Base-by-base conservation (phyloP, 2,329 filamentous ascomycete species). In the Raffaelea deltoideospora region DNA sequence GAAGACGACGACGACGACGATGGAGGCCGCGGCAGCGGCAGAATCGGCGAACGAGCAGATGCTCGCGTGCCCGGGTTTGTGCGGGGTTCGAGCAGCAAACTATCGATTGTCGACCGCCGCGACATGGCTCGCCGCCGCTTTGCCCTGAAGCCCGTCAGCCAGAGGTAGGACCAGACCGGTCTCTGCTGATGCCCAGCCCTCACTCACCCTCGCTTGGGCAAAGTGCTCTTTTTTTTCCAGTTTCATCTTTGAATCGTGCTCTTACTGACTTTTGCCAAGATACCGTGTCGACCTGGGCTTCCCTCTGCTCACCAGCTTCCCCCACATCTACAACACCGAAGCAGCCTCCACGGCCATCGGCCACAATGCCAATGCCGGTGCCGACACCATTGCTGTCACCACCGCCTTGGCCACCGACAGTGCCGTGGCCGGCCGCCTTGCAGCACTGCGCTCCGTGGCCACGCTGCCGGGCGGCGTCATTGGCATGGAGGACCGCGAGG, bases 271-370 rank as follows among this genome's bases (percentile, higher is more conserved):
- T 8, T 14, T 28, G 8, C n/a, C 6, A 38, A 70, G 65, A 41
- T 75, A 71, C 48, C 58, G 64, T 39, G 60, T 65, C 9, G 32
- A 57, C 3, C 63, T 88, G 8, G 60, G 69, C 2, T 90, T 86
- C 50, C 86, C 88, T 1, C 51, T 87, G 21, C 67, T 93, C 24
- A 77, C 90, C 51, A 93, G 85, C 53, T 95, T 82, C 51, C 90
- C 90, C 1, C 60, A 63, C 22, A 79, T 95, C 37, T 85, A 87
- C 54, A 53, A 65, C 15, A 57, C 64, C 35, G 53, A 13, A 8
- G 8, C 8, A 8, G 23, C 13, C 23, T 8, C 7, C 10, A 18
- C n/a, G n/a, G 3, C 53, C 3, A 46, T 53, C 35, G n/a, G n/a
- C n/a, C n/a, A n/a, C n/a, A n/a, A n/a, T n/a, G n/a, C n/a, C n/a